Base-by-base conservation (phyloP, 768 basidiomycete genomes). In the Russula sp. region DNA sequence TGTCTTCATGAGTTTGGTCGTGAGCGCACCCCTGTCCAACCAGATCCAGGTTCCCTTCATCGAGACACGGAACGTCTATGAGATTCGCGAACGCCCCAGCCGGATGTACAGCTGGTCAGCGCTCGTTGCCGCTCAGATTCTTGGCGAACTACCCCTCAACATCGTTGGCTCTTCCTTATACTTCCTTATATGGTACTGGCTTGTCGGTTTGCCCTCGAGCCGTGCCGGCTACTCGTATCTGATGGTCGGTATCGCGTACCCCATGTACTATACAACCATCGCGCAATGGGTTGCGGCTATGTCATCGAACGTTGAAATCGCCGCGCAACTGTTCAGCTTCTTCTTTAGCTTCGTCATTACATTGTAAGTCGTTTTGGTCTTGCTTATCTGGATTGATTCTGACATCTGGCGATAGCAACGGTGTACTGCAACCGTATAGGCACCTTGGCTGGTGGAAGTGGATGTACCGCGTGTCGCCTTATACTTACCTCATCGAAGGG, bases 121-220 rank as follows among this genome's bases (percentile, higher is more conserved):
- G 18, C 69, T 76, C 39, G 48, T 75, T 52, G 71, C 73, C 6
- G 70, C 75, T 4, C 75, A 76, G 64, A 67, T 76, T 53, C 61
- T 77, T 39, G 73, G 74, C 39, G 80, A 81, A 69, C 49, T 79
- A 1, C 79, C 79, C 16, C 76, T 78, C 71, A 80, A 80, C 62
- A 75, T 79, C 20, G 16, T 76, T 47, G 71, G 71, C 8, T 75
- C 76, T 0, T 72, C 77, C 9, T 6, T 82, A 20, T 77, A 77
- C 70, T 82, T 78, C 70, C 49, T 77, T 50, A 78, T 77, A 70
- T 83, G 79, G 80, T 82, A 77, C 67, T 82, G 77, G 77, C 73
- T 77, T 8, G 76, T 80, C 55, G 78, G 77, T 4, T 76, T 74
- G 65, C 69, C 71, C 6, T 67, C 71, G 16, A 68, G 72, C 53